Evolutionary conservation across 805 yeast species (phyloP).

Genomic region (Candida stauntonica): DNA sequence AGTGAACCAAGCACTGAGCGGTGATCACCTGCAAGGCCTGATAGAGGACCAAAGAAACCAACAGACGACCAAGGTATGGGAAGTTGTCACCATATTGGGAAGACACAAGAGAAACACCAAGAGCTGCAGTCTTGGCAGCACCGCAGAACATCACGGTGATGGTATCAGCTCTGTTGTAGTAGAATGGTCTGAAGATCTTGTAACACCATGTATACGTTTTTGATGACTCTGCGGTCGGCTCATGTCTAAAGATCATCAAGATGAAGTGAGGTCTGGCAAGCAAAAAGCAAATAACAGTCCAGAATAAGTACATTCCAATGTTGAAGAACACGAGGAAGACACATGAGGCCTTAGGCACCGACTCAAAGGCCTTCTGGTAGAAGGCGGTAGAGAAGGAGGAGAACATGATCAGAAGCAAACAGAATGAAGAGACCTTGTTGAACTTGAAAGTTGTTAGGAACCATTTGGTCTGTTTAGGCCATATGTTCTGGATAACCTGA

Average conservation of each 20-base stretch:
- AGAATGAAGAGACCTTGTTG: constrained; percentile 72
- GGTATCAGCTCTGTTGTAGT: constrained; percentile 66
- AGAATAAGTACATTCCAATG: constrained; percentile 71
- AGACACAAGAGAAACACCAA: constrained; percentile 80
- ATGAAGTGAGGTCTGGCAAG: constrained; percentile 60
- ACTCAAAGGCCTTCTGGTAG: constrained; percentile 71
- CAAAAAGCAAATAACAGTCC: constrained; percentile 58
- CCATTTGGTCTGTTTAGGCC: constrained; percentile 64
- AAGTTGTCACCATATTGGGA: constrained; percentile 70
- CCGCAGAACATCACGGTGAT: constrained; percentile 83
- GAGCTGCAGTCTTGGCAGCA: constrained; percentile 90
- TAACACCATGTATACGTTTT: constrained; percentile 39
- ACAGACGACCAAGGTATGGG: constrained; percentile 59
- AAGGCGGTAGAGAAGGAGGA: constrained; percentile 85
- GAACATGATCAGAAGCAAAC: constrained; percentile 74
- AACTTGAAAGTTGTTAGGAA: constrained; percentile 51
- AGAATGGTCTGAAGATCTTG: constrained; percentile 51
- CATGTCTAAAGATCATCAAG: constrained; percentile 36
- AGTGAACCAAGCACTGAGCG: constrained; percentile 66
- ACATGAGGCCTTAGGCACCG: constrained; percentile 62
- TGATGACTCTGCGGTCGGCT: constrained; percentile 46
- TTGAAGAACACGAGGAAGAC: constrained; percentile 80
- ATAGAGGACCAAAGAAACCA: constrained; percentile 80
- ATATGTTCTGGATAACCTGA: constrained; percentile 68
- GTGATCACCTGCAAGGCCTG: constrained; percentile 84